Evolutionary conservation across 2,329 filamentous ascomycete species (phyloP).

Genomic region (Arthrobotrys sinensis): DNA sequence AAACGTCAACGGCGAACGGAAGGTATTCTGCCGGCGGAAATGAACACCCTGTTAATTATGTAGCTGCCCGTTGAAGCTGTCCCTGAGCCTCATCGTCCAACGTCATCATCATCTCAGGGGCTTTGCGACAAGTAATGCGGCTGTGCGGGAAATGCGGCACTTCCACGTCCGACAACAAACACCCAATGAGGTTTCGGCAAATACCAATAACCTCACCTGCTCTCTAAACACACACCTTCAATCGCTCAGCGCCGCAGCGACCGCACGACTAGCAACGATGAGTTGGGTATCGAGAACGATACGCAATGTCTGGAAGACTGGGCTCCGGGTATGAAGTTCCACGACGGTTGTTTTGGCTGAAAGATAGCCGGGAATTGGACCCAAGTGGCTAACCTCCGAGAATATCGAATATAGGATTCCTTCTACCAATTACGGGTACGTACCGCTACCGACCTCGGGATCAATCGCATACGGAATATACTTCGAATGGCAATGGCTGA

Average conservation of each 20-base stretch:
- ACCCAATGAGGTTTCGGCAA: constrained; percentile 39
- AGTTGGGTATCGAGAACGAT: constrained; percentile 55
- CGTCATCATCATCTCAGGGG: constrained; percentile 33
- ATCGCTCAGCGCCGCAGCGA: constrained; percentile 3
- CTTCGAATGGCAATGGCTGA: background rate
- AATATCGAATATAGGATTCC: constrained; percentile 39
- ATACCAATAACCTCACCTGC: constrained; percentile 28
- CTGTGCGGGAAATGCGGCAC: constrained; percentile 38
- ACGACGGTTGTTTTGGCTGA: too few species aligned
- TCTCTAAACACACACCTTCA: background rate
- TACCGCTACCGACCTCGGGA: background rate
- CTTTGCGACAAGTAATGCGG: constrained; percentile 27
- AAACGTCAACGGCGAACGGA: constrained; percentile 23
- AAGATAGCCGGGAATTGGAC: background rate
- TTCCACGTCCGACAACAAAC: constrained; percentile 7
- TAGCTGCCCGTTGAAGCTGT: constrained; percentile 23
- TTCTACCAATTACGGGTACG: constrained; percentile 50
- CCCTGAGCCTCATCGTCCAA: constrained; percentile 17
- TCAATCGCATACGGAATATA: background rate
- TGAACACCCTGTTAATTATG: constrained; percentile 54
- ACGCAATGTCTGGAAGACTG: constrained; percentile 46
- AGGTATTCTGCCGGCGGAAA: constrained; percentile 35
- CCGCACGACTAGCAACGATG: constrained; percentile 35
- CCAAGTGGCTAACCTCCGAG: constrained; percentile 39
- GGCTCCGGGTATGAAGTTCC: constrained; percentile 34